Evolutionary conservation across 306 rosid species (phyloP).

Genomic region (Castanea mollissima): DNA sequence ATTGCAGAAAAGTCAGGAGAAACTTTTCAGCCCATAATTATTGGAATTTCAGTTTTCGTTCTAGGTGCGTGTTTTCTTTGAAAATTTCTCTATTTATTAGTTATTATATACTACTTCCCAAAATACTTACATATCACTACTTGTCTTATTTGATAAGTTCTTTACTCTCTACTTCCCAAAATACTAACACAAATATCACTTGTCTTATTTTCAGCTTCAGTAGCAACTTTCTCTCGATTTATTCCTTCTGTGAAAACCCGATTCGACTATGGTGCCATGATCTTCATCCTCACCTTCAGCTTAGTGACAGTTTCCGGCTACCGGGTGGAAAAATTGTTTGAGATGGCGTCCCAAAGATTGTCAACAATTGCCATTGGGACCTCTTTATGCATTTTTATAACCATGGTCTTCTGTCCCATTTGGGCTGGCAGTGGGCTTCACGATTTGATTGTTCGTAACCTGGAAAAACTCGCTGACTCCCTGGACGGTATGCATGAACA

Average conservation of each 20-base stretch:
- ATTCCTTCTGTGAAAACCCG: not conserved
- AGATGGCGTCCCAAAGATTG: not conserved
- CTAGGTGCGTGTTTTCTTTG: not conserved
- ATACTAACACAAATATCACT: no score
- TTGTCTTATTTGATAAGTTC: not conserved
- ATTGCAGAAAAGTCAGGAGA: not conserved
- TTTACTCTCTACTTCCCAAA: no score
- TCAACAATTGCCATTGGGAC: not conserved
- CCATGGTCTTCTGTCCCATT: not conserved
- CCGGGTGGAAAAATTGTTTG: not conserved
- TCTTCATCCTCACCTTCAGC: conserved; percentile 17
- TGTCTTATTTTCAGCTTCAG: not conserved
- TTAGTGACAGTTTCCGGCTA: not conserved
- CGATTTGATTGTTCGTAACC: not conserved
- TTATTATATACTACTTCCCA: no score
- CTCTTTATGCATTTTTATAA: not conserved
- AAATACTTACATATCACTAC: no score
- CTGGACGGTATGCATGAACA: not conserved
- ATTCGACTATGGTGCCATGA: not conserved
- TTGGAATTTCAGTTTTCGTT: not conserved
- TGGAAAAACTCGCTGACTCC: not conserved
- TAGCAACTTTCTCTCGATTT: conserved; percentile 1
- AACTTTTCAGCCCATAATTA: not conserved
- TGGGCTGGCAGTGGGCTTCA: conserved; percentile 2
- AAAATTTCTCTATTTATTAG: not conserved